A percentile compares a stretch with the other conserved stretches of the same genome.
phyloP scores from a whole-genome alignment of 2,329 filamentous ascomycete species.

The Annulohypoxylon truncatum region DNA sequence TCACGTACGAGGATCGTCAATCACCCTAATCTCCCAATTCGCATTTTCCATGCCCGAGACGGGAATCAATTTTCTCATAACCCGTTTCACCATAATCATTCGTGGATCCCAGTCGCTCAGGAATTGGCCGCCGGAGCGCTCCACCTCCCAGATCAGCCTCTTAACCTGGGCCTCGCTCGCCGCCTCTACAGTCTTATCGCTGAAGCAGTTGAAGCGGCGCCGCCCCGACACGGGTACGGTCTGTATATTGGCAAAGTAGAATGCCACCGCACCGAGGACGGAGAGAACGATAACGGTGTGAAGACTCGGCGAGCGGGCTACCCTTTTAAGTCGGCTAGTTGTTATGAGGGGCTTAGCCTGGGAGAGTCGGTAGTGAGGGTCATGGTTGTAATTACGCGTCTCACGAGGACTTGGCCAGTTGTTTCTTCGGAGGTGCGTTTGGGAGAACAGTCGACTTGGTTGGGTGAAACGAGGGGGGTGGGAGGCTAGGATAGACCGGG shows the following conservation, averaged over 20 bases:
- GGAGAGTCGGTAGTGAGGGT: constrained; percentile 34
- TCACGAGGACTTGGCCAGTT: constrained; percentile 40
- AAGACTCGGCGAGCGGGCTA: constrained; percentile 53
- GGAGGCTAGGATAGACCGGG: background rate
- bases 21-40: constrained; percentile 79
- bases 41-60: constrained; percentile 69
- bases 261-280: constrained; percentile 59
- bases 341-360: constrained; percentile 56
- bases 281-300: constrained; percentile 56
- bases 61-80: constrained; percentile 75
- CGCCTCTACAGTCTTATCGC: constrained; percentile 64
- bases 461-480: constrained; percentile 18
- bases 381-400: constrained; percentile 35
- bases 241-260: constrained; percentile 78
- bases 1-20: constrained; percentile 68
- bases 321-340: constrained; percentile 47
- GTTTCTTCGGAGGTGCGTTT: constrained; percentile 36
- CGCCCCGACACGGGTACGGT: constrained; percentile 78
- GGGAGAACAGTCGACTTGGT: constrained; percentile 38
- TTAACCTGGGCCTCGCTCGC: constrained; percentile 66
- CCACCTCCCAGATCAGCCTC: constrained; percentile 65
- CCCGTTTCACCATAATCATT: constrained; percentile 66
- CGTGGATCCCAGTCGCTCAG: constrained; percentile 70
- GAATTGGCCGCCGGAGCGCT: constrained; percentile 65
- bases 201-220: constrained; percentile 77